Evolutionary conservation across 305 asterid species (phyloP), one percentile per base, ranked within the genome.

Genomic region (Euphrasia arctica): DNA sequence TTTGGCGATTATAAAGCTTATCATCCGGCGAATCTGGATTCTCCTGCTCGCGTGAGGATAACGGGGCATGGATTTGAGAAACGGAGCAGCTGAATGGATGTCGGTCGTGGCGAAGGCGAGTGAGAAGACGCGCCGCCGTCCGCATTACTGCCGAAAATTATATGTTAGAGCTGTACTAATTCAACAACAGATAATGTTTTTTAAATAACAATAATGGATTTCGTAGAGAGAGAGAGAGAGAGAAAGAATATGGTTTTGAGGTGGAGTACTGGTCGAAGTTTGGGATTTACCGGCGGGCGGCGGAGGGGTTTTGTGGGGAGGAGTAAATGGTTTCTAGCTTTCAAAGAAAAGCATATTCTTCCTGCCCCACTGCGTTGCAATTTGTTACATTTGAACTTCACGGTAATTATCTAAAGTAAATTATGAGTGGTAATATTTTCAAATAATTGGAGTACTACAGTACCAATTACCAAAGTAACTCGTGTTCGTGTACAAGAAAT

Each of bases 51-150:
- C 62, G 39, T 18, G 74, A 72, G 62, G 75, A 34, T 13, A 57
- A 54, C 4, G 72, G 74, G 63, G 57, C 56, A 29, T 77, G 79
- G 51, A 80, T 50, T 66, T 69, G 78, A 59, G 74, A 9, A 61
- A 64, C 57, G 68, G 75, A 60, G 74, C 67, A 74, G 77, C 67
- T 62, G 63, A 71, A 70, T 5, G 69, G 69, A 68, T 13, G 9
- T 15, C 65, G 63, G 58, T 65, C 75, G 45, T 67, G 78, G 74
- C 75, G 74, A 15, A 79, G 67, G 74, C 75, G 82, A 69, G 72
- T 73, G 71, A 75, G 78, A 54, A 71, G 57, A 25, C 72, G 70
- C 59, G 78, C 74, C 51, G 77, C 74, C 51, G 65, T 61, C 59
- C 81, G 81, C 87, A 82, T 82, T 76, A 32, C 78, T 70, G 67